Base-by-base conservation (phyloP, 257 asterid species). In the Capsicum chinense region DNA sequence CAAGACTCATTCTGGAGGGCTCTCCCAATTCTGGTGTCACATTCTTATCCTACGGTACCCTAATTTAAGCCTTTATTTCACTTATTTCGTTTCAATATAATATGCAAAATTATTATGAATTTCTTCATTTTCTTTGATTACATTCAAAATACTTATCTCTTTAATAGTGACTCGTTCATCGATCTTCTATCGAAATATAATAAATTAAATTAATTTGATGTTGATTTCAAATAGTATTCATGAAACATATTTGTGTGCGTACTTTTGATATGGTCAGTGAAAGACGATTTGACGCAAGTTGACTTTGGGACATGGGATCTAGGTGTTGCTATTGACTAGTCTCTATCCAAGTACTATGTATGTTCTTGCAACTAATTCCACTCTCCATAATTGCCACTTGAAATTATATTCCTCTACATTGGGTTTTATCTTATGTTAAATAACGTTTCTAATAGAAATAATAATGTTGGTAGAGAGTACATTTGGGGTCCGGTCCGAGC, bases 341-440 rank as follows among this genome's bases (percentile, higher is more conserved):
- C 79, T 42, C 79, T 69, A 8, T 39, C 79, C 79, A 69, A 39
- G 54, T 69, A 69, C 54, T 68, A 56, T 56, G 17, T 68, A 68
- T 14, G 78, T 16, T 56, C 17, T 56, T 56, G 6, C 59, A 39
- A 68, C n/a, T 68, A 13, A 68, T 15, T 39, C 37, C 6, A 5
- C 76, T 37, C 21, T 14, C 52, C 14, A 67, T 67, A 6, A 67
- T 67, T 67, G 50, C 21, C 50, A 64, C 33, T 5, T 33, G 26
- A 4, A 64, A 64, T 66, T 33, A 64, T 26, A 64, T 64, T 64
- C 42, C 17, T 64, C 26, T 64, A 66, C 73, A 2, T 66, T 13
- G 9, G 73, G 73, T 33, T 66, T 66, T n/a, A 33, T 66, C 73
- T 66, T 39, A 64, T 26, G 73, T 66, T 66, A 66, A 66, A n/a